These are phyloP conservation scores for Zalerion maritima DNA, from an alignment of 495 filamentous ascomycete genomes.

Conservation along the genomic window DNA sequence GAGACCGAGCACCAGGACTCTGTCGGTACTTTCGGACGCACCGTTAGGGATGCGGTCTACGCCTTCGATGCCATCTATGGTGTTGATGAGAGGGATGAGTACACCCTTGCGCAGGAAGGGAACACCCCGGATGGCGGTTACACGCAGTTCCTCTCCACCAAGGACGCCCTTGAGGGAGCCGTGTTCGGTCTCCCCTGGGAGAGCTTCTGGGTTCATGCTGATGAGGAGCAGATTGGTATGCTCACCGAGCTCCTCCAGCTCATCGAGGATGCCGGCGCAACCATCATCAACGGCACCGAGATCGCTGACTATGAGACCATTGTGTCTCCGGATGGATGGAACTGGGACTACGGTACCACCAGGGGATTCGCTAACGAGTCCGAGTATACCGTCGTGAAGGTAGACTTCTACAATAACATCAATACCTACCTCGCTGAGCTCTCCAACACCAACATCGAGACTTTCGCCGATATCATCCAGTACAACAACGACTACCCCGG, in stretches of 20 bases:
- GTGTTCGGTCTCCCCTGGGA: conserved; percentile 58
- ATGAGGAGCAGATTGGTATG: conserved; percentile 33
- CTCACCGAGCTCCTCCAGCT: conserved; percentile 38
- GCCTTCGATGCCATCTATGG: conserved; percentile 53
- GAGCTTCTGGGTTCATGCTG: conserved; percentile 47
- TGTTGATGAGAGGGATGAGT: conserved; percentile 39
- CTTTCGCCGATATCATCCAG: conserved; percentile 50
- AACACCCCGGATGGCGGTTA: conserved; percentile 38
- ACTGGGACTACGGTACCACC: conserved; percentile 55
- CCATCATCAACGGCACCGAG: conserved; percentile 56
- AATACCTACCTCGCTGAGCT: conserved; percentile 48
- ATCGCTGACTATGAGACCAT: conserved; percentile 45
- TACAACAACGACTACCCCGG: conserved; percentile 54
- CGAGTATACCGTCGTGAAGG: conserved; percentile 57
- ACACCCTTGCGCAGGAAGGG: conserved; percentile 40
- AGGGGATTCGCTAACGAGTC: conserved; percentile 53
- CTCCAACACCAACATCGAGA: conserved; percentile 44
- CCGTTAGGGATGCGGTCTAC: conserved; percentile 51
- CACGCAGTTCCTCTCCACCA: conserved; percentile 36
- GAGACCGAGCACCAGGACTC: conserved; percentile 52
- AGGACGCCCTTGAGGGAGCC: conserved; percentile 40
- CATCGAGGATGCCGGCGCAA: conserved; percentile 46
- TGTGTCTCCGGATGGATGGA: conserved; percentile 48
- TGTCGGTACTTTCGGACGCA: conserved; percentile 49
- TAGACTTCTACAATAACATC: conserved; percentile 68